Percentiles rank a stretch among this genome's conserved stretches.
These are phyloP conservation scores for Cenchrus fungigraminus DNA, from an alignment of 176 grass and related monocot species.

Conservation along the genomic window DNA sequence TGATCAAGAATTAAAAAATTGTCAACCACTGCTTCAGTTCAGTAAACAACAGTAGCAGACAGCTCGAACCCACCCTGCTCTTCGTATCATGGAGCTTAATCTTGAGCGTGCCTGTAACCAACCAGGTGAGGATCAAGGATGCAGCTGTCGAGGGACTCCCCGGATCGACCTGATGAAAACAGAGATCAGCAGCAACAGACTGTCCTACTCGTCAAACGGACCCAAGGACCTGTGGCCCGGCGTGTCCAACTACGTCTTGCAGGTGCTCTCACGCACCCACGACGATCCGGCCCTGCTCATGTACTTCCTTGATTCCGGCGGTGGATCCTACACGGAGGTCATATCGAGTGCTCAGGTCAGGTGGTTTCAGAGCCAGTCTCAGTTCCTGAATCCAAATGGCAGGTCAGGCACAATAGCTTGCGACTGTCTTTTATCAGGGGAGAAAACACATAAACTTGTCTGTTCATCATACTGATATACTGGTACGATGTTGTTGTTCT, in stretches of 20 bases:
- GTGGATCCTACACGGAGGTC: slow-evolving; percentile 78
- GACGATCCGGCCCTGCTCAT: slow-evolving; percentile 58
- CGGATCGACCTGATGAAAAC: slow-evolving; percentile 51
- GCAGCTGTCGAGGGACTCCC: slow-evolving; percentile 67
- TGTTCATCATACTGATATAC: background rate
- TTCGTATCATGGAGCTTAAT: background rate
- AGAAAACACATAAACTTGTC: background rate
- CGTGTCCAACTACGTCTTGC: slow-evolving; percentile 87
- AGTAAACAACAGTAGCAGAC: background rate
- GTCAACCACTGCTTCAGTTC: background rate
- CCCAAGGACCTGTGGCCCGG: slow-evolving; percentile 67
- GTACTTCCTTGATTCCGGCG: slow-evolving; percentile 92
- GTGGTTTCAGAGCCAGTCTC: slow-evolving; percentile 61
- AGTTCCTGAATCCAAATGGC: slow-evolving; percentile 60
- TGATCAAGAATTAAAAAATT: background rate
- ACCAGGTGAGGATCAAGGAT: slow-evolving; percentile 11
- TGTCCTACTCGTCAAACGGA: slow-evolving; percentile 61
- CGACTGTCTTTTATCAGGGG: no score
- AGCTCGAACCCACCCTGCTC: background rate
- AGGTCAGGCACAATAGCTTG: slow-evolving; percentile 33
- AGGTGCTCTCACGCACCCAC: slow-evolving; percentile 45
- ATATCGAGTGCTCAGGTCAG: slow-evolving; percentile 64
- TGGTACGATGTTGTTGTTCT: background rate
- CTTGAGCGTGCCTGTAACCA: background rate
- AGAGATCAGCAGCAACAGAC: slow-evolving; percentile 47